Evolutionary conservation across 1,284 basidiomycete species (phyloP).

Genomic region (Acaromyces ingoldii): DNA sequence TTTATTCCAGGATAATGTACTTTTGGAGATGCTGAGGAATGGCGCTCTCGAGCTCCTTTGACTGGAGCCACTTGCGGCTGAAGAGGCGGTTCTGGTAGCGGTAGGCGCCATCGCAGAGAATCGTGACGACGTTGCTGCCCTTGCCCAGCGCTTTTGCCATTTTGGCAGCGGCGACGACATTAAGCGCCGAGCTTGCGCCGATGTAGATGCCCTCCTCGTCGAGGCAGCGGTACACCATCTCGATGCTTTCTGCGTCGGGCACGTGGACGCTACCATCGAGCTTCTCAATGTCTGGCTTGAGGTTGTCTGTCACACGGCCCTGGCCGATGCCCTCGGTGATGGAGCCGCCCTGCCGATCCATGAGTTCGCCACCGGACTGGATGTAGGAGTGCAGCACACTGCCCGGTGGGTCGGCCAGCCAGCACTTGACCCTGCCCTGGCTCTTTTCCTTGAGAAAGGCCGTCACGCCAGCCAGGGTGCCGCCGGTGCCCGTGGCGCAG

Average conservation of each 20-base stretch:
- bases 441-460: conserved; percentile 80
- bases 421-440: conserved; percentile 74
- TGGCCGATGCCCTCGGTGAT: conserved; percentile 99
- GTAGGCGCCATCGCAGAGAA: conserved; percentile 91
- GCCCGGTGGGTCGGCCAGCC: conserved; percentile 94
- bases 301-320: conserved; percentile 90
- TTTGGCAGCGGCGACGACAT: conserved; percentile 87
- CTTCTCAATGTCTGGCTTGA: conserved; percentile 74
- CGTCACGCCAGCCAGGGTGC: conserved; percentile 85
- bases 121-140: conserved; percentile 78
- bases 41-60: conserved; percentile 71
- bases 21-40: conserved; percentile 82
- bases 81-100: conserved; percentile 93
- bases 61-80: conserved; percentile 86
- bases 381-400: conserved; percentile 85
- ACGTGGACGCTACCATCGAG: conserved; percentile 79
- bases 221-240: conserved; percentile 87
- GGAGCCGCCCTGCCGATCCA: conserved; percentile 72
- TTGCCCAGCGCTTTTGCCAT: conserved; percentile 76
- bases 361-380: conserved; percentile 67
- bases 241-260: conserved; percentile 81
- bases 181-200: conserved; percentile 91
- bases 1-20: conserved; percentile 73
- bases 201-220: conserved; percentile 92
- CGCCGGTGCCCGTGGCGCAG: conserved; percentile 91